phyloP scores from a whole-genome alignment of 805 yeast genomes.

The Teunomyces barrocoloradensis region DNA sequence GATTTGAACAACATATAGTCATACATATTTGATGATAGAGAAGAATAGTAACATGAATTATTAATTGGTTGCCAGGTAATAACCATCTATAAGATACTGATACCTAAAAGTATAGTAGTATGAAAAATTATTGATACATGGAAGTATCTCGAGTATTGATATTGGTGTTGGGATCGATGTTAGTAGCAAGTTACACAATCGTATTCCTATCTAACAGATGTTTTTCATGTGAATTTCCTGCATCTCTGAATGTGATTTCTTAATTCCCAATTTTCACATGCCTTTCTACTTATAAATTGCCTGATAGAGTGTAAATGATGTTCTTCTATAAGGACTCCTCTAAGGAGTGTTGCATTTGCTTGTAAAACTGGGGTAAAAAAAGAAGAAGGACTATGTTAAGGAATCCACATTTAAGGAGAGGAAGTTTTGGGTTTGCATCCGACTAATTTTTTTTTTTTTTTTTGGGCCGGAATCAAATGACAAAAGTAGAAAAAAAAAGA shows the following conservation, averaged over 20 bases:
- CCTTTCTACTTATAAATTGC: not conserved
- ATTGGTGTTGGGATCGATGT: not conserved
- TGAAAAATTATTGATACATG: not conserved
- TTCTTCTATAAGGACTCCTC: not conserved
- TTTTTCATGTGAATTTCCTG: not conserved
- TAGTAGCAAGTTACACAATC: not conserved
- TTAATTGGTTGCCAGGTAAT: not conserved
- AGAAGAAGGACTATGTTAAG: not conserved
- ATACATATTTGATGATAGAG: conserved; percentile 1
- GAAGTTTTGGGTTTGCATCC: not conserved
- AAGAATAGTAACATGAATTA: not conserved
- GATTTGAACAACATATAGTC: conserved; percentile 14
- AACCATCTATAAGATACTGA: no score
- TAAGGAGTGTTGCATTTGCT: not conserved
- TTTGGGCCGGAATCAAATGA: conserved; percentile 4
- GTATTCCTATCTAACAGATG: not conserved
- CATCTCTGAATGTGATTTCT: conserved; percentile 2
- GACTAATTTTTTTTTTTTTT: not conserved
- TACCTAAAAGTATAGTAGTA: no score
- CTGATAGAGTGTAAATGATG: not conserved
- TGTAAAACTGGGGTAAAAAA: not conserved
- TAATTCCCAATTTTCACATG: not conserved
- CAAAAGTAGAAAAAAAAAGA: conserved; percentile 4
- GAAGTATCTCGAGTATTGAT: not conserved
- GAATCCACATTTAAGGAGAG: not conserved